These are phyloP conservation scores for Trametopsis cervina DNA, from an alignment of 768 basidiomycete species.

Conservation along the genomic window DNA sequence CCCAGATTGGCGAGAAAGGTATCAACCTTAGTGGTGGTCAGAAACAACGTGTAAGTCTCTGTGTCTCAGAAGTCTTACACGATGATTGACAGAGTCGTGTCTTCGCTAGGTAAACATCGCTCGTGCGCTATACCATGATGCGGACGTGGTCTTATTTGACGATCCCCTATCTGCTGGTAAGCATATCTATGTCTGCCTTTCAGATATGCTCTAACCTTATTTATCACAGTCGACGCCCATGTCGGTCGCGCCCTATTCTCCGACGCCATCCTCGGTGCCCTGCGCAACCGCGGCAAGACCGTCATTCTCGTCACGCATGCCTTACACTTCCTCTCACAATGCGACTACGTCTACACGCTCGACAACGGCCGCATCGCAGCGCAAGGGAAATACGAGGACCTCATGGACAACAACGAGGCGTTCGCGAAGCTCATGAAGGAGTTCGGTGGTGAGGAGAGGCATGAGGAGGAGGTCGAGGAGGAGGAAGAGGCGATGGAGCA, in stretches of 20 bases:
- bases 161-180: constrained; percentile 59
- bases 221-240: constrained; percentile 55
- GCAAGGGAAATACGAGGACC: constrained; percentile 44
- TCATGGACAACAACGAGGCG: constrained; percentile 41
- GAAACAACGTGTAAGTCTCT: constrained; percentile 43
- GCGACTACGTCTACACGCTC: constrained; percentile 45
- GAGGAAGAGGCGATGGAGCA: constrained; percentile 22
- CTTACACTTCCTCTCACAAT: constrained; percentile 44
- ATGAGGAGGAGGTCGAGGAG: constrained; percentile 27
- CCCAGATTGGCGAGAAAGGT: constrained; percentile 65
- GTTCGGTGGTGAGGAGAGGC: constrained; percentile 45
- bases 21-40: constrained; percentile 64
- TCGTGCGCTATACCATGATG: constrained; percentile 57
- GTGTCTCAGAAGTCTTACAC: too few species aligned
- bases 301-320: constrained; percentile 52
- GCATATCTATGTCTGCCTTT: constrained; percentile 6
- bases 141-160: constrained; percentile 56
- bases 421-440: constrained; percentile 54
- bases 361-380: constrained; percentile 38
- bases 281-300: constrained; percentile 40
- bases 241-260: constrained; percentile 66
- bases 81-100: neutral
- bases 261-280: constrained; percentile 48
- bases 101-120: constrained; percentile 56
- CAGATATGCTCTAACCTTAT: neutral